Conservation (phyloP, 2,329 filamentous ascomycete genomes). For the Fonsecaea erecta region DNA sequence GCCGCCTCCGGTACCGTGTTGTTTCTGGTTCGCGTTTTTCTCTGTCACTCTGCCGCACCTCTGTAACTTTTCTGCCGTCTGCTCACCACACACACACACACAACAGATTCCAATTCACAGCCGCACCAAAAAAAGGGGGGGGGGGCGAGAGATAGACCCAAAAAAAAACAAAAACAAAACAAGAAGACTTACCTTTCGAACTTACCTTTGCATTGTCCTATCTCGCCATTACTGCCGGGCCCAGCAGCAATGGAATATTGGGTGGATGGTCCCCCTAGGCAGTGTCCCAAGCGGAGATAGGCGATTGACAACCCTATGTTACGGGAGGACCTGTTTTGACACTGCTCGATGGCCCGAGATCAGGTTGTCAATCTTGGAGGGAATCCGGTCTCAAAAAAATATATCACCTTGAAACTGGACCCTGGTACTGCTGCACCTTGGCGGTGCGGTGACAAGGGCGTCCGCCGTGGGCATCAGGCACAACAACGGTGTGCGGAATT, state of each 20-base stretch:
- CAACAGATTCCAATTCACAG: neutral
- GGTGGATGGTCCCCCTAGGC: neutral
- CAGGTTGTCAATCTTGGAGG: neutral
- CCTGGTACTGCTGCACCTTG: neutral
- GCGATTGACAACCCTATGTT: neutral
- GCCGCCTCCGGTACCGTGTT: neutral
- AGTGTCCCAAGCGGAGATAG: constrained; percentile 1
- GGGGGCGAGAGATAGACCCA: too few relatives aligned
- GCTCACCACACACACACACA: neutral
- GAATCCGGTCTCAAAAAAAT: neutral
- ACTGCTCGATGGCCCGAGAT: neutral
- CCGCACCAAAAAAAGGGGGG: neutral
- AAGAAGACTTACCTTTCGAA: neutral
- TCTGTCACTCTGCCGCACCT: neutral
- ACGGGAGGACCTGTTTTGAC: neutral
- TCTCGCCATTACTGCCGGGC: neutral
- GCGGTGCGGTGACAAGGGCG: neutral
- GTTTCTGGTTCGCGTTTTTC: neutral
- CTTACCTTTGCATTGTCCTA: neutral
- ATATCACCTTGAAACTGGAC: neutral
- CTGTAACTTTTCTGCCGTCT: neutral
- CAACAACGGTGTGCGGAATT: neutral
- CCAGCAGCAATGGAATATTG: neutral
- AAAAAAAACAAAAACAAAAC: too few relatives aligned
- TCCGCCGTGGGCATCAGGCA: neutral